A percentile compares a stretch with the other conserved stretches of the same genome.
phyloP scores from a whole-genome alignment of 768 basidiomycete species.

The Infundibulicybe gibba region DNA sequence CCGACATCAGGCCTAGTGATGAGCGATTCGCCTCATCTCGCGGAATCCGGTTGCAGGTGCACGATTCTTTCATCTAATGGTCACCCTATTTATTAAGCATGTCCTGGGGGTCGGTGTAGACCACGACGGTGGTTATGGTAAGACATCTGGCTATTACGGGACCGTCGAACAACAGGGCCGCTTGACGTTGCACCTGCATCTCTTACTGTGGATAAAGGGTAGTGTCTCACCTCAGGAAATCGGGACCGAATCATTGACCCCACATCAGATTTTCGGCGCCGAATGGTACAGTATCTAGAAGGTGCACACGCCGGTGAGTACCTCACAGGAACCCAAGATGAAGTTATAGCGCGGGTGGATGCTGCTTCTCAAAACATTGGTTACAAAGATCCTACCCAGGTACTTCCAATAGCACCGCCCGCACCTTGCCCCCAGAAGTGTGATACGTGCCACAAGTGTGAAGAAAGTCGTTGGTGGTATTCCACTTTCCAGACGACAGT shows the following conservation, averaged over 20 bases:
- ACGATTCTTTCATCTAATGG: constrained; percentile 26
- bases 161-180: constrained; percentile 32
- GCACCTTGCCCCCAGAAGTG: background rate
- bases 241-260: constrained; percentile 16
- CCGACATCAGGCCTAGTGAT: constrained; percentile 6
- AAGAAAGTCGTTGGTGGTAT: constrained; percentile 16
- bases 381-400: constrained; percentile 7
- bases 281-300: constrained; percentile 18
- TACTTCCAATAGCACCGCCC: background rate
- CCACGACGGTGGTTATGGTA: constrained; percentile 18
- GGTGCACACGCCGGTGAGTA: constrained; percentile 21
- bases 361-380: background rate
- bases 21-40: constrained; percentile 9
- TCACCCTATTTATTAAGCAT: constrained; percentile 21
- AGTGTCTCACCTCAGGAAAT: constrained; percentile 26
- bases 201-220: constrained; percentile 30
- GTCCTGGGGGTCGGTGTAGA: constrained; percentile 12
- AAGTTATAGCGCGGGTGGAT: constrained; percentile 9
- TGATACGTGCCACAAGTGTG: constrained; percentile 9
- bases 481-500: constrained; percentile 10
- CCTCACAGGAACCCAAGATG: constrained; percentile 12
- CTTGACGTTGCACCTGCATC: constrained; percentile 32
- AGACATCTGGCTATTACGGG: constrained; percentile 24
- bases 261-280: constrained; percentile 17
- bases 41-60: constrained; percentile 27